Conservation (phyloP, 2,329 filamentous ascomycete genomes). For the Paecilomyces dactylethromorphus region DNA sequence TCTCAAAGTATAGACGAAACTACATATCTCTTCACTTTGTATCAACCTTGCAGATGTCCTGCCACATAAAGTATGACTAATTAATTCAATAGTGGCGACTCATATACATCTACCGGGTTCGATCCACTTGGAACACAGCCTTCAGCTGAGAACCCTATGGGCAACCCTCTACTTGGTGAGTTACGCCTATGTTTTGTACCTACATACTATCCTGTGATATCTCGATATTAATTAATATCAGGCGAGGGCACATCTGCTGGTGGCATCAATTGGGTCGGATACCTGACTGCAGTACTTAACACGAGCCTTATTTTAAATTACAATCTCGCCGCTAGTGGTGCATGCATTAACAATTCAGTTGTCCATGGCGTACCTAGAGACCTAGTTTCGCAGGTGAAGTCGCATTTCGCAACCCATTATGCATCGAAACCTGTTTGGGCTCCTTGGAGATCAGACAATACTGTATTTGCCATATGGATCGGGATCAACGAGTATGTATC, state of each 20-base stretch:
- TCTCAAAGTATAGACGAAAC: not conserved
- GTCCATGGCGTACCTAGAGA: slow-evolving; percentile 47
- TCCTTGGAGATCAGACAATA: slow-evolving; percentile 18
- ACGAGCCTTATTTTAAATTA: slow-evolving; percentile 43
- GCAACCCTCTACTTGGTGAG: slow-evolving; percentile 47
- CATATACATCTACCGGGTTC: slow-evolving; percentile 56
- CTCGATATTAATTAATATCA: slow-evolving; percentile 27
- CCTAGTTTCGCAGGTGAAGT: slow-evolving; percentile 43
- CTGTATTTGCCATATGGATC: slow-evolving; percentile 28
- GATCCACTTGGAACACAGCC: slow-evolving; percentile 47
- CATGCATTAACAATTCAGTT: slow-evolving; percentile 46
- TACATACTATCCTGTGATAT: not conserved
- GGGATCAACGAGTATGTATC: slow-evolving; percentile 25
- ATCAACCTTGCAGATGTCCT: not conserved
- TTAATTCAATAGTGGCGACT: slow-evolving; percentile 45
- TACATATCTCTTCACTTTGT: not conserved
- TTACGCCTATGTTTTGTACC: not conserved
- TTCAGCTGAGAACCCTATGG: slow-evolving; percentile 49
- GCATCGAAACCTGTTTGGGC: slow-evolving; percentile 20
- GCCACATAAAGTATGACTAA: not conserved
- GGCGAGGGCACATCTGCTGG: slow-evolving; percentile 44
- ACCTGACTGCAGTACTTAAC: slow-evolving; percentile 44
- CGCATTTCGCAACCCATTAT: slow-evolving; percentile 37
- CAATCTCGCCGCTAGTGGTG: slow-evolving; percentile 51
- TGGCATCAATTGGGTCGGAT: slow-evolving; percentile 49